phyloP scores from a whole-genome alignment of 1,284 basidiomycete species.

The Xerocomus minutiporus region DNA sequence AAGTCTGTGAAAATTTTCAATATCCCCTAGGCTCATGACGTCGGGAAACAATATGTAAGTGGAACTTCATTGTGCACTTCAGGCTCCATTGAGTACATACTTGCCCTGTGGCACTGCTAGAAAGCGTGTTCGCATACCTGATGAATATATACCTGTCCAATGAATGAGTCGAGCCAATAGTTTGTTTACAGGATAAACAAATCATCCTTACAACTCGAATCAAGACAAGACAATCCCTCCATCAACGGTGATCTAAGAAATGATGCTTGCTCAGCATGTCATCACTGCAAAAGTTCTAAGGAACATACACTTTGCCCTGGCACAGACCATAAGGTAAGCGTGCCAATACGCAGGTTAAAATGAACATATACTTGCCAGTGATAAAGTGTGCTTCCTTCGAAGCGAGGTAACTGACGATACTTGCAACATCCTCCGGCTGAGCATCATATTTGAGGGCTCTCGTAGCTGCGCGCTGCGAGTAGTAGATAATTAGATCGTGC shows the following conservation, averaged over 20 bases:
- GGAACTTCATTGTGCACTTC: no score
- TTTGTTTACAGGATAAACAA: not conserved
- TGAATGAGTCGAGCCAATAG: not conserved
- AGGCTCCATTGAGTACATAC: no score
- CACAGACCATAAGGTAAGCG: not conserved
- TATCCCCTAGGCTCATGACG: no score
- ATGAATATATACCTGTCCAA: not conserved
- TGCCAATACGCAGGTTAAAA: not conserved
- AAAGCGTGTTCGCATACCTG: no score
- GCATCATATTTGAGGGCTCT: conserved; percentile 12
- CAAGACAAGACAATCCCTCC: not conserved
- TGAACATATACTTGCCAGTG: conserved; percentile 15
- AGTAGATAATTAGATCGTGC: no score
- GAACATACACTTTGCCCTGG: conserved; percentile 24
- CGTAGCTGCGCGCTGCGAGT: not conserved
- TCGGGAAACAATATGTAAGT: no score
- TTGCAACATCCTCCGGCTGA: conserved; percentile 24
- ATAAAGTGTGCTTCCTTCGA: conserved; percentile 26
- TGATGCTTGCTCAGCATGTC: not conserved
- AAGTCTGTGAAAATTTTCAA: no score
- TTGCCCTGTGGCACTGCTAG: no score
- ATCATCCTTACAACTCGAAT: not conserved
- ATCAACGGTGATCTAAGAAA: not conserved
- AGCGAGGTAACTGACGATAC: conserved; percentile 24
- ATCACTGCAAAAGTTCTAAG: not conserved